Evolutionary conservation across 805 yeast species (phyloP), one percentile per base, ranked within the genome.

Genomic region (Yueomyces sp.): DNA sequence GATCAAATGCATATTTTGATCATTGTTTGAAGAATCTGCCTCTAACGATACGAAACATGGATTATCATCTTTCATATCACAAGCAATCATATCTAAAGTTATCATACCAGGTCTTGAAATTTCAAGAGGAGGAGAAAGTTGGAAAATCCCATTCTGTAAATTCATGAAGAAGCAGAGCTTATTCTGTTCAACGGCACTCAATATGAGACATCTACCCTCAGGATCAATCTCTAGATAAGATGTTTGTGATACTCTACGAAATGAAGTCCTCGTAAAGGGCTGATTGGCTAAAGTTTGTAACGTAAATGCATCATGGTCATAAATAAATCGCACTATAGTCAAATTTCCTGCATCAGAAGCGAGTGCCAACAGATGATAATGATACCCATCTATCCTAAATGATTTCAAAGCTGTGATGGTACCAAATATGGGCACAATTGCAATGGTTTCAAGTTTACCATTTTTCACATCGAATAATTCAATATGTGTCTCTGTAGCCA

Each of bases 1-100:
- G 3, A 76, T 72, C 42, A 90, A 64, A 30, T 54, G 50, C 41
- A 63, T 68, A 45, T 54, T 55, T 26, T 52, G 55, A 31, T 59
- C 55, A 32, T 64, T 64, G 5, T 5, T 5, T 5, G 66, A 54
- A 45, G 75, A 70, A 43, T 76, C 81, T 5, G 74, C 63, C 55
- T 90, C 97, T 5, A 92, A 62, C 0, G 88, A 72, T 0, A 86
- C 94, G 71, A 88, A 90, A 7, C 77, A 56, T 0, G 97, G 97
- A 54, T 86, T 87, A 26, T 82, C 92, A 57, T 70, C 81, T 0
- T 81, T 84, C 2, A 80, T 81, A 56, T 87, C 94, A 40, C 90
- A 56, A 0, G 82, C 81, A 19, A 73, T 61, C 2, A 79, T 53
- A 12, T 60, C 60, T 32, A 81, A 64, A 0, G 87, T 77, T 6